Evolutionary conservation across 83 land plant genomes (phyloP), one percentile per base, ranked within the genome.

Genomic region (Thuja plicata): DNA sequence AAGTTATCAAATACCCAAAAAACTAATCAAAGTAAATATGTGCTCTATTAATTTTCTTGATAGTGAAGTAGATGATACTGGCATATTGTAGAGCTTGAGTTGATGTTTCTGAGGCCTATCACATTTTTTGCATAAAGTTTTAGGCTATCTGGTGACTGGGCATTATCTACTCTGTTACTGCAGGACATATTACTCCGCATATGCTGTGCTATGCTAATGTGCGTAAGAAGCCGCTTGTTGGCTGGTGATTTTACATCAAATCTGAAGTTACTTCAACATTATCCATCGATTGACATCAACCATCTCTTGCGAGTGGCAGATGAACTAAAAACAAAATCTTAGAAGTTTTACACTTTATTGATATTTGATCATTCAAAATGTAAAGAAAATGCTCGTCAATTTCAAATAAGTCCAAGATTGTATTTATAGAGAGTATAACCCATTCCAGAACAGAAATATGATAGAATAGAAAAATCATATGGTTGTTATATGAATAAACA

Each of bases 201-300:
- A 46, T 98, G 99, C 86, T 98, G 99, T 93, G 94, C 99, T 30
- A 98, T 98, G 99, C 92, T 97, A 78, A 91, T 98, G 55, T 92
- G 95, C 38, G 91, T 95, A 32, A 90, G 99, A 60, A 95, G 96
- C 77, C 94, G 96, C 13, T 91, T 98, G 48, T 88, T 98, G 79
- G 99, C 99, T 5, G 99, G 99, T 48, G 99, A 98, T 91, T 97
- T 98, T 85, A 97, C 99, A 34, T 87, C 96, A 17, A 97, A 98
- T 88, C 92, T 98, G 70, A 98, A 98, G 91, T 93, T 98, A 19
- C 93, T 98, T 54, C 99, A 98, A 87, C 90, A 96, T 87, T 98
- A 96, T 88, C 99, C 99, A 32, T 8, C 93, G 55, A 88, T 96
- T 73, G 98, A 98, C 87, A 94, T 98, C 45, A 94, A 94, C 48